phyloP scores from a whole-genome alignment of 345 rosid species.

The Corchorus olitorius region DNA sequence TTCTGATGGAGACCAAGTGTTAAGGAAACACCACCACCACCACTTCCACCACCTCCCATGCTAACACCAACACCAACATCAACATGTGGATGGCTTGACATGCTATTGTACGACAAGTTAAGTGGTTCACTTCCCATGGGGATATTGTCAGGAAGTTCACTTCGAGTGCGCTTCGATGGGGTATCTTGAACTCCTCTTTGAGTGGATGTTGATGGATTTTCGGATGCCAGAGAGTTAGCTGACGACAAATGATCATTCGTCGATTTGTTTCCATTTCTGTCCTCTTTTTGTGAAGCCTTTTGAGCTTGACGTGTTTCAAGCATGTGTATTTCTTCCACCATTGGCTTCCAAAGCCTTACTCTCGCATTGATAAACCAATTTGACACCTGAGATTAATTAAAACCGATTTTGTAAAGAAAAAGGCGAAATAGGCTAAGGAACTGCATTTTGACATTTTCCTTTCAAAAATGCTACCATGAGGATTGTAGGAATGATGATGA shows the following conservation, averaged over 20 bases:
- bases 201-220: conserved; percentile 39
- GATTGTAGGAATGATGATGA: conserved; percentile 19
- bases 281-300: conserved; percentile 53
- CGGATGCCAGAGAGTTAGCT: conserved; percentile 29
- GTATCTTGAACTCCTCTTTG: conserved; percentile 41
- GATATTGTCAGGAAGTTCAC: conserved; percentile 35
- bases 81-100: conserved; percentile 44
- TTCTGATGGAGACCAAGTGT: conserved; percentile 89
- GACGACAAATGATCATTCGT: conserved; percentile 35
- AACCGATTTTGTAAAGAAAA: background rate
- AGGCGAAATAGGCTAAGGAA: background rate
- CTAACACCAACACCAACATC: conserved; percentile 43
- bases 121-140: conserved; percentile 33
- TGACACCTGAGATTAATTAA: conserved; percentile 52
- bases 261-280: conserved; percentile 36
- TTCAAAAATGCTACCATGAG: background rate
- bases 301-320: conserved; percentile 71
- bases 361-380: conserved; percentile 96
- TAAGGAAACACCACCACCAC: conserved; percentile 61
- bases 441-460: too few species aligned
- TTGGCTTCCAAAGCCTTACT: conserved; percentile 95
- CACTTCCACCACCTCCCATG: conserved; percentile 48
- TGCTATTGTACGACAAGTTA: conserved; percentile 37
- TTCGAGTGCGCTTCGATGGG: conserved; percentile 51
- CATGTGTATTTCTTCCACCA: conserved; percentile 92